Conservation (phyloP, 345 rosid genomes). For the Populus alba region DNA sequence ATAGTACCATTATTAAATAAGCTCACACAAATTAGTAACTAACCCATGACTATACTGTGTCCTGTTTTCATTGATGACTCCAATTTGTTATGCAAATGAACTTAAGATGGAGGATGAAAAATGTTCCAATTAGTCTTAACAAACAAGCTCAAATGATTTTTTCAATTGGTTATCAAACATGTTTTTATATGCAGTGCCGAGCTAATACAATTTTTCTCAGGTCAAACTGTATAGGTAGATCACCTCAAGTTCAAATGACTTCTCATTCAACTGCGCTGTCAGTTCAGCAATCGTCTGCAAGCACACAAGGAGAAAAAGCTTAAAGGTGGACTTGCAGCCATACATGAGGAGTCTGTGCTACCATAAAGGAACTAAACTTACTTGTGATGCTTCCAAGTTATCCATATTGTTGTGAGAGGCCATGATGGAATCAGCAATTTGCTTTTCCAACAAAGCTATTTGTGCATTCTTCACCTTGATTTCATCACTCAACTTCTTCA, state of each 20-base stretch:
- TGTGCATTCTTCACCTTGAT: constrained; percentile 73
- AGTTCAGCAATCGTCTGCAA: constrained; percentile 73
- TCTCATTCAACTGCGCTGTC: constrained; percentile 77
- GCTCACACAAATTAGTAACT: background rate
- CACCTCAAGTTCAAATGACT: constrained; percentile 95
- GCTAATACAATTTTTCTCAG: background rate
- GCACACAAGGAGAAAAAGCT: constrained; percentile 20
- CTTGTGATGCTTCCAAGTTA: constrained; percentile 61
- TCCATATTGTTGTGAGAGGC: constrained; percentile 57
- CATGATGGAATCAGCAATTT: constrained; percentile 62
- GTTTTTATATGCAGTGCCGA: background rate
- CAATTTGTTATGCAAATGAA: background rate
- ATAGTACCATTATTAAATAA: background rate
- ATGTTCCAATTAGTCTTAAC: background rate
- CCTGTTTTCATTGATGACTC: background rate
- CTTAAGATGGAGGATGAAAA: background rate
- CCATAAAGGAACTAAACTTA: constrained; percentile 32
- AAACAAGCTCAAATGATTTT: background rate
- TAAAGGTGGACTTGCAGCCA: constrained; percentile 23
- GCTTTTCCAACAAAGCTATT: constrained; percentile 72
- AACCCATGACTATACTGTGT: background rate
- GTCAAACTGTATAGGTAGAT: constrained; percentile 17
- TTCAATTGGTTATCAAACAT: background rate
- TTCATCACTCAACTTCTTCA: constrained; percentile 59
- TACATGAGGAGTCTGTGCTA: background rate